Base-by-base conservation (phyloP, 768 basidiomycete genomes). In the Tephrocybe sp. region DNA sequence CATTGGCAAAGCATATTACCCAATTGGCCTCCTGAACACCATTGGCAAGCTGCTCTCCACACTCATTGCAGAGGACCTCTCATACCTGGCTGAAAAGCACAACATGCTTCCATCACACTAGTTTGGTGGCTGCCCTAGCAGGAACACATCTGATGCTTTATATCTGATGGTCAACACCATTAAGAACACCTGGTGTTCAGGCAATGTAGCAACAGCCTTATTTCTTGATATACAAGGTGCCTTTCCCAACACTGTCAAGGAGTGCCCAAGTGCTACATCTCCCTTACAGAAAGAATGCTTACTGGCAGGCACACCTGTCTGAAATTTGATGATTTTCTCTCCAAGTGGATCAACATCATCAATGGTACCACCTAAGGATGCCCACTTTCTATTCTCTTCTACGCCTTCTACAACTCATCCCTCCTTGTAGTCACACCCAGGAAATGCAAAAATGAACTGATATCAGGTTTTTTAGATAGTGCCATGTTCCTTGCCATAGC, bases 171-270 rank as follows among this genome's bases (percentile, higher is more conserved):
- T 69, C 15, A 54, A 65, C 0, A 65, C 53, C 4, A 58, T 76
- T 15, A 65, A 73, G 37, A 66, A 71, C 10, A 68, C 71, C 0
- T 75, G 74, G 75, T n/a, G 66, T 0, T 50, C 49, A 11, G 33
- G 53, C 0, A 64, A 72, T 17, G 74, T 77, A 0, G 71, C 58
- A 0, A 66, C 65, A 0, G 59, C 66, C 0, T 66, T 77, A 0
- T 76, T 72, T 59, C 64, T 76, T 1, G 75, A 78, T 52, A 64
- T 78, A 0, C 61, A 74, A 54, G 73, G 69, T 0, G 73, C 75
- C 4, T 78, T 76, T 55, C 75, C 72, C 0, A 75, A 69, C 53
- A 67, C 67, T 0, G 68, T 65, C 9, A 20, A 2, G 30, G 39
- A 4, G 48, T 41, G 0, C 30, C 32, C 8, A 28, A 40, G 2